Conservation (phyloP, 345 rosid genomes). For the Clausena lansium region DNA sequence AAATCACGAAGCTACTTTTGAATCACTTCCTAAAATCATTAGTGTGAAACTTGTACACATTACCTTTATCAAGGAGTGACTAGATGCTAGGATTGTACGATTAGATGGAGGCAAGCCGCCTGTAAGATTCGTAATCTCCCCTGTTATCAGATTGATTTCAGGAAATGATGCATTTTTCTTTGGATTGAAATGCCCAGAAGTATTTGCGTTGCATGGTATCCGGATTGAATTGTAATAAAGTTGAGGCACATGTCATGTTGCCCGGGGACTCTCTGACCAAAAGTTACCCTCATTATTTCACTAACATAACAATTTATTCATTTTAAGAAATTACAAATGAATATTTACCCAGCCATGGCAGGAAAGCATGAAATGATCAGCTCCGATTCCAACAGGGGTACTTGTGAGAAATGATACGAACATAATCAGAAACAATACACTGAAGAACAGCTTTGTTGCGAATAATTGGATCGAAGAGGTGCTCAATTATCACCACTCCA, state of each 20-base stretch:
- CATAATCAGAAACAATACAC: slow-evolving; percentile 44
- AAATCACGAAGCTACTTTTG: too few relatives aligned
- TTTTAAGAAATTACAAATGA: too few relatives aligned
- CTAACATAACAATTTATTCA: too few relatives aligned
- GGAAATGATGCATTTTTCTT: slow-evolving; percentile 51
- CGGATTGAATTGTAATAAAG: slow-evolving; percentile 43
- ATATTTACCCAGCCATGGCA: slow-evolving; percentile 75
- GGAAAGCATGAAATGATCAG: slow-evolving; percentile 80
- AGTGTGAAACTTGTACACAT: too few relatives aligned
- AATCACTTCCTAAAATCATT: too few relatives aligned
- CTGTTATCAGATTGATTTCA: slow-evolving; percentile 45
- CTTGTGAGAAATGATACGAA: slow-evolving; percentile 38
- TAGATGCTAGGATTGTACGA: slow-evolving; percentile 40
- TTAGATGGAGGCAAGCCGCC: slow-evolving; percentile 22
- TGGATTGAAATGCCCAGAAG: slow-evolving; percentile 49
- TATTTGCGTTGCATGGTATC: too few relatives aligned
- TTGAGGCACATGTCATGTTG: slow-evolving; percentile 53
- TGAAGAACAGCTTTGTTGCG: slow-evolving; percentile 43
- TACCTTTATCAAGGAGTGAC: too few relatives aligned
- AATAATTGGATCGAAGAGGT: slow-evolving; percentile 42
- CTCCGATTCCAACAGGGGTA: slow-evolving; percentile 73
- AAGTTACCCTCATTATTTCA: neutral
- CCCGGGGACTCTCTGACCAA: slow-evolving; percentile 48
- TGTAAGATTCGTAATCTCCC: slow-evolving; percentile 22
- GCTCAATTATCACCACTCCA: slow-evolving; percentile 66